These are phyloP conservation scores for Aspergillus tamarii DNA, from an alignment of 2,329 filamentous ascomycete genomes.

Conservation along the genomic window DNA sequence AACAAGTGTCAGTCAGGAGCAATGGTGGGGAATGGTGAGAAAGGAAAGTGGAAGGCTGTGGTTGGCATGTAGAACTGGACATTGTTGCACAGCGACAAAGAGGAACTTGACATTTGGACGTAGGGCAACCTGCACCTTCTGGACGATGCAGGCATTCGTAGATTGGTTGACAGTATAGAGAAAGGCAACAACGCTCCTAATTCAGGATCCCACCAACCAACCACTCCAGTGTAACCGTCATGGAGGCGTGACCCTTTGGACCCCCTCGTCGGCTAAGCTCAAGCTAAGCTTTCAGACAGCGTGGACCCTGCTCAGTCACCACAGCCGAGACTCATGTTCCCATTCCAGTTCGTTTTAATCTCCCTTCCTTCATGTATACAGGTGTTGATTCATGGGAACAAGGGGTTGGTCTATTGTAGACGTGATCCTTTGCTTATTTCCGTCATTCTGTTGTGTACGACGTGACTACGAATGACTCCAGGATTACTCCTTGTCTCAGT, in stretches of 20 bases:
- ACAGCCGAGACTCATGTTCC: background rate
- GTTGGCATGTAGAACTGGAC: background rate
- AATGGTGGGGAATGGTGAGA: background rate
- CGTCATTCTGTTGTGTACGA: background rate
- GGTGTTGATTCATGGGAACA: background rate
- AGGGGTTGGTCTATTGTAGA: background rate
- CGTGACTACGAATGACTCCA: background rate
- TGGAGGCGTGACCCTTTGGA: background rate
- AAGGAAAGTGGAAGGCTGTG: background rate
- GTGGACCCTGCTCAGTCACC: background rate
- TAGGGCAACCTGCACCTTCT: background rate
- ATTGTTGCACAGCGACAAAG: background rate
- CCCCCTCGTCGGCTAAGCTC: background rate
- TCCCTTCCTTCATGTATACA: background rate
- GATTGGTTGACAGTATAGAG: background rate
- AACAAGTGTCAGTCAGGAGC: background rate
- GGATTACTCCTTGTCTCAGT: background rate
- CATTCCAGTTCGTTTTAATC: background rate
- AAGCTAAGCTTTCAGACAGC: background rate
- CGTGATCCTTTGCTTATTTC: background rate
- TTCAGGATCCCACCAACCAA: too few relatives aligned
- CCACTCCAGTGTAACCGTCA: background rate
- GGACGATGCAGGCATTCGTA: background rate
- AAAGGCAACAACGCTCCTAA: background rate
- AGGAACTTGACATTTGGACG: background rate